A percentile compares a stretch with the other conserved stretches of the same genome.
phyloP scores from a whole-genome alignment of 768 basidiomycete species.

The Amanita phalloides region DNA sequence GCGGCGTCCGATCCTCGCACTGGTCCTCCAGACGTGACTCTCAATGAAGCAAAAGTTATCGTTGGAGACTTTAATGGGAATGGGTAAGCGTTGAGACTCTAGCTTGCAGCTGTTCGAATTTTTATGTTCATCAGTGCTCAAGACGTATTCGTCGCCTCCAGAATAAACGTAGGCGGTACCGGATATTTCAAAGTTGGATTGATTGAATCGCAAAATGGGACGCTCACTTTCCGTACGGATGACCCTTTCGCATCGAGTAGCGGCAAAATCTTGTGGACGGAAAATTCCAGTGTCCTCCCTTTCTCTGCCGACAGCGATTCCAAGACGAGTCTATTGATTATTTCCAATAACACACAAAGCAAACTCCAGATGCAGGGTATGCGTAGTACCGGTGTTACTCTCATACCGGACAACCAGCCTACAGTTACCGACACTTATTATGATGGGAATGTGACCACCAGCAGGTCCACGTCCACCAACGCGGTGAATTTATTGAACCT shows the following conservation, averaged over 20 bases:
- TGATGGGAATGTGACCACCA: neutral
- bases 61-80: neutral
- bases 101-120: neutral
- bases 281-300: neutral
- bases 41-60: neutral
- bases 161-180: neutral
- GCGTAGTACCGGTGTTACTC: neutral
- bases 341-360: neutral
- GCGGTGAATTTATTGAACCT: no score
- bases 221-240: neutral
- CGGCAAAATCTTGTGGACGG: neutral
- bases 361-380: neutral
- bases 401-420: neutral
- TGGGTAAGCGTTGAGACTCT: neutral
- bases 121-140: neutral
- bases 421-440: neutral
- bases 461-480: neutral
- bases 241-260: neutral
- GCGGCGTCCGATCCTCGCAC: neutral
- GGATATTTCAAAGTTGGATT: neutral
- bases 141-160: neutral
- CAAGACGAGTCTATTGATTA: neutral
- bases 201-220: neutral
- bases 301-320: neutral
- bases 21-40: neutral